Evolutionary conservation across 495 filamentous ascomycete genomes (phyloP).

Genomic region (Penicillium samsonianum): DNA sequence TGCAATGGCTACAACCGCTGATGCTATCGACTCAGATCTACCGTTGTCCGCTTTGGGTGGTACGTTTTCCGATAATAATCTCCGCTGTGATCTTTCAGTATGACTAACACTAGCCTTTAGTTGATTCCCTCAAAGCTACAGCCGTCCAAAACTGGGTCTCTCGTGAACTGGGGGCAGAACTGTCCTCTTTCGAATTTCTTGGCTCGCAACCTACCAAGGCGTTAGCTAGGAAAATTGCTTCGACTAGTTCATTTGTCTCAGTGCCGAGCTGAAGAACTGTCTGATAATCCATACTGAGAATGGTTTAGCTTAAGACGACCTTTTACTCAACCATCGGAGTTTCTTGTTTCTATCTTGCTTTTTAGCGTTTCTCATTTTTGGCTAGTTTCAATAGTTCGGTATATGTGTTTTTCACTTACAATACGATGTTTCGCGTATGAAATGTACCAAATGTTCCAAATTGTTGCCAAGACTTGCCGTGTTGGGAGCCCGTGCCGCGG

Average conservation of each 20-base stretch:
- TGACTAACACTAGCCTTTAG: constrained; percentile 17
- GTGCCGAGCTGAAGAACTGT: constrained; percentile 14
- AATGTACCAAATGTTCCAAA: neutral
- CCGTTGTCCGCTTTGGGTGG: constrained; percentile 31
- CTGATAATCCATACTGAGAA: neutral
- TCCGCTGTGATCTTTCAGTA: neutral
- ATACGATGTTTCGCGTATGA: constrained; percentile 6
- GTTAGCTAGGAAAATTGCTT: constrained; percentile 25
- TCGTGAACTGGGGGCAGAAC: constrained; percentile 27
- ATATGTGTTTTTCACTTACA: constrained; percentile 15
- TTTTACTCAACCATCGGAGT: too few relatives aligned
- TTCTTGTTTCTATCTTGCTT: neutral
- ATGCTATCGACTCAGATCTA: constrained; percentile 28
- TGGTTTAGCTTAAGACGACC: neutral
- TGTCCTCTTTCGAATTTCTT: constrained; percentile 32
- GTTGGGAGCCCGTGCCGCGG: neutral
- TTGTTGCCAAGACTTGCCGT: neutral
- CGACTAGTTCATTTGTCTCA: constrained; percentile 25
- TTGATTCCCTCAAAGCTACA: constrained; percentile 43
- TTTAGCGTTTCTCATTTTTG: constrained; percentile 6
- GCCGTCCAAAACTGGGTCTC: constrained; percentile 43
- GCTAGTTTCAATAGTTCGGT: constrained; percentile 7
- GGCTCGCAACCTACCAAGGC: constrained; percentile 27
- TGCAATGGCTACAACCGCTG: constrained; percentile 29
- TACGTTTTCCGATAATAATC: constrained; percentile 9